These are phyloP conservation scores for Geotrichum citri-aurantii DNA, from an alignment of 1,139 yeast genomes.

Conservation along the genomic window DNA sequence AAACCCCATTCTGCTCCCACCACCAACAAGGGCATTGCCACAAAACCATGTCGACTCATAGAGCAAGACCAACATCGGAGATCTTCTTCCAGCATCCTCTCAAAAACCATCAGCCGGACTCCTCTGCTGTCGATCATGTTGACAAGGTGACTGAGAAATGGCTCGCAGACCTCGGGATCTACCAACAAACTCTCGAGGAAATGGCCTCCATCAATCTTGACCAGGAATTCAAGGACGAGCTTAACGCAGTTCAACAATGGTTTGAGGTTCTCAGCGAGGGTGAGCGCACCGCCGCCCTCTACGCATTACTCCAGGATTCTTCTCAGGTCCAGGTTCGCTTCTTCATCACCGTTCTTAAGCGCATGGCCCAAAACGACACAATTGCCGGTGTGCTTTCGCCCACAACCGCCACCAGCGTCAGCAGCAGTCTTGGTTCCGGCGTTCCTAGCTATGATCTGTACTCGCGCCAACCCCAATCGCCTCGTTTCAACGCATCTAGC, in stretches of 20 bases:
- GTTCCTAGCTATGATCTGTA: not conserved
- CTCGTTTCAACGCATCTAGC: not conserved
- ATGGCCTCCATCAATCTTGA: conserved; percentile 34
- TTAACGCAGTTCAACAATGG: conserved; percentile 38
- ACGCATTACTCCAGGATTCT: conserved; percentile 36
- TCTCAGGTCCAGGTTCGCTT: conserved; percentile 34
- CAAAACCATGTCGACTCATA: conserved; percentile 13
- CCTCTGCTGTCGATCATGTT: conserved; percentile 20
- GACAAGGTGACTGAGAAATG: conserved; percentile 33
- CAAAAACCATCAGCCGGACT: conserved; percentile 1
- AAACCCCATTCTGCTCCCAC: not conserved
- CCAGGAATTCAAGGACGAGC: conserved; percentile 30
- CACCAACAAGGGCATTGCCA: not conserved
- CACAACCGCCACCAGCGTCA: conserved; percentile 1
- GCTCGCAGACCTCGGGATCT: conserved; percentile 35
- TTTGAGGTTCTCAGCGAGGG: conserved; percentile 35
- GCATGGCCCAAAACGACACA: conserved; percentile 32
- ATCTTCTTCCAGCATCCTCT: conserved; percentile 18
- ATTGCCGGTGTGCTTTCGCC: conserved; percentile 9
- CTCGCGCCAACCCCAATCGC: not conserved
- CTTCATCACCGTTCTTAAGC: conserved; percentile 37
- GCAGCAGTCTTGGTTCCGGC: not conserved
- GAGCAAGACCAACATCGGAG: conserved; percentile 30
- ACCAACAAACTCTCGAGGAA: conserved; percentile 34
- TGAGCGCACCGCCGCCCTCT: conserved; percentile 40